These are phyloP conservation scores for Colletotrichum filicis DNA, from an alignment of 2,329 filamentous ascomycete genomes.

Conservation along the genomic window DNA sequence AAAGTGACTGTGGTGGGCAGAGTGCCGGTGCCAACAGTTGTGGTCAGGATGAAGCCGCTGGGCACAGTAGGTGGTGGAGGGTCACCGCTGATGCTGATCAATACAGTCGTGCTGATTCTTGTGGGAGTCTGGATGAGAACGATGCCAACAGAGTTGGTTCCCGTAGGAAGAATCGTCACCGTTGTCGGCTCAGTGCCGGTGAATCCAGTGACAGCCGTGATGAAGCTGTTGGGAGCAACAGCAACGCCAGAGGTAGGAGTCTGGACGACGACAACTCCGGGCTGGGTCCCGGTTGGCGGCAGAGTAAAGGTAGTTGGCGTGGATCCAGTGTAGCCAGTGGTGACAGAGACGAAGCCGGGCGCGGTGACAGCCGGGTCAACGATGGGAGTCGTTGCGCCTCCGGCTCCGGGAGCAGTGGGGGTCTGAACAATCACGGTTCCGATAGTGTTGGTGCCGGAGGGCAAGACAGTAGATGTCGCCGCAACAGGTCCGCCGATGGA, in stretches of 20 bases:
- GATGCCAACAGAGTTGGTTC: not conserved
- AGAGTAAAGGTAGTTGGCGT: constrained; percentile 12
- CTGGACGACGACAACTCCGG: constrained; percentile 14
- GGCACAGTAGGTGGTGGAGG: not conserved
- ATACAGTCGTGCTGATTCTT: not conserved
- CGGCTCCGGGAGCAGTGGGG: not conserved
- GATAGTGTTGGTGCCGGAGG: not conserved
- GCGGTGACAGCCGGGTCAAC: not conserved
- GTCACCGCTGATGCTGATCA: not conserved
- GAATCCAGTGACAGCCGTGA: constrained; percentile 21
- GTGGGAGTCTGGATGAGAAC: constrained; percentile 28
- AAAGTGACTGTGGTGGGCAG: not conserved
- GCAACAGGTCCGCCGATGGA: not conserved
- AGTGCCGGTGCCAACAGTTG: not conserved
- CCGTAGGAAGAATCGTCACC: constrained; percentile 17
- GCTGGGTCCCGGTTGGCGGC: constrained; percentile 2
- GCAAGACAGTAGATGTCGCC: not conserved
- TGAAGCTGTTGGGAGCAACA: not conserved
- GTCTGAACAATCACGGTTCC: constrained; percentile 16
- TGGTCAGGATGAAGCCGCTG: not conserved
- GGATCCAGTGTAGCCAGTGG: not conserved
- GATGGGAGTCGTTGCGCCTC: not conserved
- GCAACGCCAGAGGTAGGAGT: not conserved
- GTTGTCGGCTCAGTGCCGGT: constrained; percentile 13
- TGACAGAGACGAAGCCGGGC: not conserved